These are phyloP conservation scores for Eimeria zaria DNA, from an alignment of 169 alveolate species.

Conservation along the genomic window DNA sequence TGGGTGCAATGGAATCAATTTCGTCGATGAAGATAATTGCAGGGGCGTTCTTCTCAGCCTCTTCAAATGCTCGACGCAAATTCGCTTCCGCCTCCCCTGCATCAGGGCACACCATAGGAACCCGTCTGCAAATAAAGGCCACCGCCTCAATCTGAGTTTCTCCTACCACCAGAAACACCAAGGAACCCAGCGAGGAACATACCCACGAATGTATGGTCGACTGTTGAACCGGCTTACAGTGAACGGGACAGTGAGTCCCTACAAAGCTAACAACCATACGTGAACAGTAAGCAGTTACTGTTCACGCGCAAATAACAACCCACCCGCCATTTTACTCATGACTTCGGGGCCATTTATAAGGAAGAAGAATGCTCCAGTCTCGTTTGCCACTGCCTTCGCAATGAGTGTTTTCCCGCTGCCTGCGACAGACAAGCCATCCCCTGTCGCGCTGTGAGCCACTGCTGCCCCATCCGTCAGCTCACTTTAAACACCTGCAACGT, in stretches of 20 bases:
- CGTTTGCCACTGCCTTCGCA: slow-evolving; percentile 99
- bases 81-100: slow-evolving; percentile 99
- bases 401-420: slow-evolving; percentile 99
- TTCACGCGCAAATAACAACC: neutral
- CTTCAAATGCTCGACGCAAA: slow-evolving; percentile 98
- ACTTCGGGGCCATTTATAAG: slow-evolving; percentile 96
- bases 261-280: no score
- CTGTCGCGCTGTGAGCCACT: neutral
- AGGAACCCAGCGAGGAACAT: neutral
- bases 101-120: slow-evolving; percentile 89
- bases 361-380: slow-evolving; percentile 90
- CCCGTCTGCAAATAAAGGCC: slow-evolving; percentile 97
- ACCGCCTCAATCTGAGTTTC: neutral
- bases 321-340: slow-evolving; percentile 98
- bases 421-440: neutral
- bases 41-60: slow-evolving; percentile 99
- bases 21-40: slow-evolving; percentile 99
- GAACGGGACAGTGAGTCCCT: no score
- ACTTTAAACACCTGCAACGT: neutral
- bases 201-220: neutral
- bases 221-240: neutral
- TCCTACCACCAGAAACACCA: neutral
- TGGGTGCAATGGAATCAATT: slow-evolving; percentile 99
- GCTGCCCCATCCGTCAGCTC: neutral
- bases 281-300: neutral